Percentiles rank a stretch among this genome's conserved stretches.
Conservation (phyloP, 805 yeast genomes). For the Lachancea nothofagi region DNA sequence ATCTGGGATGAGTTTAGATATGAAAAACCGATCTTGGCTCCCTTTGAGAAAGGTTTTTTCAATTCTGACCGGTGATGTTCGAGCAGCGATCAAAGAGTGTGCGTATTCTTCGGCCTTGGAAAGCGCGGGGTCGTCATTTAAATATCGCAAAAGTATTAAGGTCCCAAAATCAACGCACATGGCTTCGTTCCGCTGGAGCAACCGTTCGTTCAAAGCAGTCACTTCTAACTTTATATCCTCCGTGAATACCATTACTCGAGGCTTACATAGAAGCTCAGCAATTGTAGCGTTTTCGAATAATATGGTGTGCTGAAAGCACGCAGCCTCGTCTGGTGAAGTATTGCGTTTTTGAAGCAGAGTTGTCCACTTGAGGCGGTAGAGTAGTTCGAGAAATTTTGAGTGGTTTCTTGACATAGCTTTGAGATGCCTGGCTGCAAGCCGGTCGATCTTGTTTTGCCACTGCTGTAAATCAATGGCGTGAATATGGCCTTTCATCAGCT, state of each 20-base stretch:
- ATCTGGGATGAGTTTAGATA: slow-evolving; percentile 15
- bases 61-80: slow-evolving; percentile 1
- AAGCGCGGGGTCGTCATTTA: background rate
- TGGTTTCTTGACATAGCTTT: background rate
- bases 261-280: slow-evolving; percentile 10
- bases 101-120: slow-evolving; percentile 2
- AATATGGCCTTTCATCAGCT: slow-evolving; percentile 4
- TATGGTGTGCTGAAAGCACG: slow-evolving; percentile 12
- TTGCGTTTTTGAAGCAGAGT: slow-evolving; percentile 15
- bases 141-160: slow-evolving; percentile 15
- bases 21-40: slow-evolving; percentile 20
- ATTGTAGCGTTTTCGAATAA: slow-evolving; percentile 5
- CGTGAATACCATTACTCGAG: slow-evolving; percentile 4
- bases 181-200: slow-evolving; percentile 6
- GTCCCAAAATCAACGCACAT: slow-evolving; percentile 18
- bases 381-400: slow-evolving; percentile 7
- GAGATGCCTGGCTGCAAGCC: slow-evolving; percentile 8
- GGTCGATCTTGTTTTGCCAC: slow-evolving; percentile 12
- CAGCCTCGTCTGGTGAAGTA: slow-evolving; percentile 21
- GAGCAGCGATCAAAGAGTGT: background rate
- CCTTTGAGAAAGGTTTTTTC: slow-evolving; percentile 10
- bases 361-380: slow-evolving; percentile 17
- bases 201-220: slow-evolving; percentile 7
- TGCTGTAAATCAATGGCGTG: slow-evolving; percentile 7
- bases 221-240: background rate